Percentiles rank a stretch among this genome's conserved stretches.
These are phyloP conservation scores for Hansenula sp. DNA, from an alignment of 1,139 yeast genomes.

Conservation along the genomic window DNA sequence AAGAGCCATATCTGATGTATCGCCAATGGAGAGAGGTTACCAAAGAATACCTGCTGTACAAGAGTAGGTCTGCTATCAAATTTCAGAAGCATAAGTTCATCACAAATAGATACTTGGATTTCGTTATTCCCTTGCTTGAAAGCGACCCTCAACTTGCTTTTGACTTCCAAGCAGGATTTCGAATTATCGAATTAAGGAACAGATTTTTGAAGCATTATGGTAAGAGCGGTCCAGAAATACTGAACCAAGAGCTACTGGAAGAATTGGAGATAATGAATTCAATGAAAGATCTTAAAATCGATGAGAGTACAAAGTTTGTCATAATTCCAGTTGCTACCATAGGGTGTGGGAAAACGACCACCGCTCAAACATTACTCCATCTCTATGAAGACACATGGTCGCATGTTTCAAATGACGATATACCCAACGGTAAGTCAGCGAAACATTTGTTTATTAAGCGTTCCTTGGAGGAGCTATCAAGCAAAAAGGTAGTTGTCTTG, in stretches of 20 bases:
- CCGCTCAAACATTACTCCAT: constrained; percentile 54
- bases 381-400: constrained; percentile 61
- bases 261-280: constrained; percentile 30
- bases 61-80: constrained; percentile 38
- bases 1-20: constrained; percentile 89
- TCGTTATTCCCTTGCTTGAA: constrained; percentile 52
- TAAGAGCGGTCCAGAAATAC: constrained; percentile 41
- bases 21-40: constrained; percentile 91
- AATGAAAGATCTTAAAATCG: constrained; percentile 25
- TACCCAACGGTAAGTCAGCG: constrained; percentile 40
- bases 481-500: constrained; percentile 52
- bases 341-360: constrained; percentile 95
- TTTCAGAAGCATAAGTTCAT: constrained; percentile 53
- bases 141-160: constrained; percentile 41
- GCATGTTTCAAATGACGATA: constrained; percentile 83
- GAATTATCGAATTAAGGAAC: constrained; percentile 71
- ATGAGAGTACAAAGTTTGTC: constrained; percentile 46
- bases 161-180: constrained; percentile 54
- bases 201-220: constrained; percentile 48
- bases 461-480: constrained; percentile 39
- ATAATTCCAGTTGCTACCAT: constrained; percentile 84
- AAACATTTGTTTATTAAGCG: constrained; percentile 49
- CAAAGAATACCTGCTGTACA: constrained; percentile 46
- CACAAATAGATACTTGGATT: constrained; percentile 66
- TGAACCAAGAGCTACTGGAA: constrained; percentile 31